Conservation (phyloP, 2,329 filamentous ascomycete species). For the Gaeumannomyces tritici region DNA sequence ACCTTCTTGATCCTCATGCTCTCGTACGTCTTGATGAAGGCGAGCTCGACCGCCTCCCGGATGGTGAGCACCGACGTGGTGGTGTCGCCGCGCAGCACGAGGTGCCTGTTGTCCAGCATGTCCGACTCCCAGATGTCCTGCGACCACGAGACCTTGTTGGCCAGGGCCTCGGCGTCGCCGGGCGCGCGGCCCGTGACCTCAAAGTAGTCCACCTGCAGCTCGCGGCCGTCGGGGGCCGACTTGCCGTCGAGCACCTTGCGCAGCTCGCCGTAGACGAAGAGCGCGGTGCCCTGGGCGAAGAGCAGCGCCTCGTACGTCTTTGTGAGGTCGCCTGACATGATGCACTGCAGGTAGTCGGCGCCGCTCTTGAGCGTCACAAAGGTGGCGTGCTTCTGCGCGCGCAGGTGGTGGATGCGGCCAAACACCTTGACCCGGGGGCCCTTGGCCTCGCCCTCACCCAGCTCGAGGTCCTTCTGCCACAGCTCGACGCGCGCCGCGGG, state of each 20-base stretch:
- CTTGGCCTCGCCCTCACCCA: constrained; percentile 43
- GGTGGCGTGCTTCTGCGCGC: constrained; percentile 73
- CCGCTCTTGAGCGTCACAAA: constrained; percentile 84
- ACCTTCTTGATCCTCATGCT: constrained; percentile 74
- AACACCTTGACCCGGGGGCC: constrained; percentile 71
- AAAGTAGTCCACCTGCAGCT: constrained; percentile 87
- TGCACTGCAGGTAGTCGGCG: constrained; percentile 75
- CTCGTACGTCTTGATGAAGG: constrained; percentile 71
- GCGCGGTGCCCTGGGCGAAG: constrained; percentile 77
- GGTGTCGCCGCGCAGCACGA: constrained; percentile 75
- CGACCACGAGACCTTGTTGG: constrained; percentile 58
- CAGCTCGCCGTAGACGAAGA: constrained; percentile 78
- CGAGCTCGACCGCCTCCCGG: constrained; percentile 68
- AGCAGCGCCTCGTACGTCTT: constrained; percentile 89
- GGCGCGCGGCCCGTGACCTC: constrained; percentile 69
- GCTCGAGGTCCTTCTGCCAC: constrained; percentile 19
- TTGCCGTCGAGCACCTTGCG: constrained; percentile 68
- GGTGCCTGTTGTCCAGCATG: constrained; percentile 61
- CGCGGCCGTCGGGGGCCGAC: constrained; percentile 73
- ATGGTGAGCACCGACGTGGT: constrained; percentile 83
- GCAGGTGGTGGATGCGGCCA: constrained; percentile 73
- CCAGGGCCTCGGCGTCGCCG: constrained; percentile 83
- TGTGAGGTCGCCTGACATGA: constrained; percentile 69
- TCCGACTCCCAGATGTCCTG: constrained; percentile 43
- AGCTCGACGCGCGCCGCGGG: constrained; percentile 68